Evolutionary conservation across 306 rosid genomes (phyloP).

Genomic region (Sophora flavescens): DNA sequence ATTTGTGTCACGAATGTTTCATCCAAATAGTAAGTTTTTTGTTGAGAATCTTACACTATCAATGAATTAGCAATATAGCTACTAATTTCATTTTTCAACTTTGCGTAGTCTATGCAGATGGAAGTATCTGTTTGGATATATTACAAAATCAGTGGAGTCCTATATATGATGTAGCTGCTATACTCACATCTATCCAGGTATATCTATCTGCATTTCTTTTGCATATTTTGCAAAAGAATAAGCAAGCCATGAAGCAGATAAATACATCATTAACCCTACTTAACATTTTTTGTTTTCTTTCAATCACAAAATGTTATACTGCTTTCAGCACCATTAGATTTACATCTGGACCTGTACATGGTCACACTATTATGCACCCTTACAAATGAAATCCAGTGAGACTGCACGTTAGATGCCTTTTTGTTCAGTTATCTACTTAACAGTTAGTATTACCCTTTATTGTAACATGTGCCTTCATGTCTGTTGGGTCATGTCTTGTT

Average conservation of each 20-base stretch:
- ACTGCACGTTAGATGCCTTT: too few relatives aligned
- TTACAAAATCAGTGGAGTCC: conserved; percentile 65
- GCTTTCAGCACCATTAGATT: neutral
- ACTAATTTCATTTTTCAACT: conserved; percentile 23
- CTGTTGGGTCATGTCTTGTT: too few relatives aligned
- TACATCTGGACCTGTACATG: neutral
- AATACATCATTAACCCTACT: neutral
- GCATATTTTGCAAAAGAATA: neutral
- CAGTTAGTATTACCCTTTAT: too few relatives aligned
- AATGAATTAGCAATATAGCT: neutral
- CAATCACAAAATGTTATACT: neutral
- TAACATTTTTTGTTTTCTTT: neutral
- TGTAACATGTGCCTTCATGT: too few relatives aligned
- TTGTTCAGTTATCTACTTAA: too few relatives aligned
- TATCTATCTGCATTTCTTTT: conserved; percentile 6
- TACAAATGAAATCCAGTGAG: too few relatives aligned
- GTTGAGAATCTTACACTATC: neutral
- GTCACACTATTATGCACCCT: conserved; percentile 15
- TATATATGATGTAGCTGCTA: conserved; percentile 60
- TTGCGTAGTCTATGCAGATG: conserved; percentile 57
- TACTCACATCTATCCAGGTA: conserved; percentile 62
- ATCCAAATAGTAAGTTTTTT: conserved; percentile 74
- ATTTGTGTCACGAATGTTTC: conserved; percentile 85
- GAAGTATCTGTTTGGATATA: conserved; percentile 60
- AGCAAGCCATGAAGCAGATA: conserved; percentile 15